A percentile compares a stretch with the other conserved stretches of the same genome.
Evolutionary conservation across 2,329 filamentous ascomycete species (phyloP).

Genomic region (Cladosporium sp.): DNA sequence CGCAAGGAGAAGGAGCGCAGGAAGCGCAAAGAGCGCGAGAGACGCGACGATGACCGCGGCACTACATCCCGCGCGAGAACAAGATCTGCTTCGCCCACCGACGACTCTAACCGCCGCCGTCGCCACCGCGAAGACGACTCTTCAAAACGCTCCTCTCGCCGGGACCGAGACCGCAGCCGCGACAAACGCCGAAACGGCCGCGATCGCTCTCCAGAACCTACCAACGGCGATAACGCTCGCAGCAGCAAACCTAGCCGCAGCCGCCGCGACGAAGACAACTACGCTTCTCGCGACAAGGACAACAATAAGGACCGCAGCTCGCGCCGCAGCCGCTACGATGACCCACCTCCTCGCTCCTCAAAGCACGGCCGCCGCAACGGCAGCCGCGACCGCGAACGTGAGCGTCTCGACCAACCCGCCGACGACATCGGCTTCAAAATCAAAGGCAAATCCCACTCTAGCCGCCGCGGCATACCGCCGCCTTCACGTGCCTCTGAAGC

Average conservation of each 20-base stretch:
- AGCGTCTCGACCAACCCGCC: constrained; percentile 26
- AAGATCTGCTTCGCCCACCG: constrained; percentile 65
- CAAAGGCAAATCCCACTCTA: constrained; percentile 39
- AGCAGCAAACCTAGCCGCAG: constrained; percentile 31
- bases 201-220: constrained; percentile 35
- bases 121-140: constrained; percentile 52
- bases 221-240: constrained; percentile 25
- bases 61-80: constrained; percentile 53
- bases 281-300: constrained; percentile 20
- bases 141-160: constrained; percentile 40
- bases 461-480: constrained; percentile 28
- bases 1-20: constrained; percentile 38
- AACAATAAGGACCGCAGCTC: constrained; percentile 41
- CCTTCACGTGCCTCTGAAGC: constrained; percentile 23
- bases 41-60: constrained; percentile 51
- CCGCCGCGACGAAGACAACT: constrained; percentile 35
- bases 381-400: constrained; percentile 42
- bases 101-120: constrained; percentile 58
- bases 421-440: constrained; percentile 52
- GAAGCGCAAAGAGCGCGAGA: constrained; percentile 34
- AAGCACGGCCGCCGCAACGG: constrained; percentile 39
- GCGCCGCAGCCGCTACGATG: constrained; percentile 49
- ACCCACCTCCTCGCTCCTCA: constrained; percentile 44
- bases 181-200: constrained; percentile 43
- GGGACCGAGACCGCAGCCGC: constrained; percentile 45